A percentile compares a stretch with the other conserved stretches of the same genome.
Evolutionary conservation across 2,329 filamentous ascomycete genomes (phyloP).

Genomic region (Alternaria postmessia): DNA sequence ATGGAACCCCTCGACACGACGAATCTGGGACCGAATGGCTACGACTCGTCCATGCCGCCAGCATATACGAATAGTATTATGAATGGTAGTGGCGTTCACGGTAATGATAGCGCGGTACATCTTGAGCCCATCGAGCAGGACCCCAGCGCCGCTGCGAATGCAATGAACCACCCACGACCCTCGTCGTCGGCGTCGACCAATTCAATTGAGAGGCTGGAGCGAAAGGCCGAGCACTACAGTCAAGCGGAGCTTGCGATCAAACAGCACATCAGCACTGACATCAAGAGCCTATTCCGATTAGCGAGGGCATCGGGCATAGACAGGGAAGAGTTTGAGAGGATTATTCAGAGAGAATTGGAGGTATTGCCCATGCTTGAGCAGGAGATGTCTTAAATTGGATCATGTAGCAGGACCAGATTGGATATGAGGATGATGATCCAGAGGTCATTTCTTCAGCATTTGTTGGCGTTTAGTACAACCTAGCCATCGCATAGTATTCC

Average conservation of each 20-base stretch:
- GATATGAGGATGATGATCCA: not conserved
- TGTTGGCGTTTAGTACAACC: constrained; percentile 19
- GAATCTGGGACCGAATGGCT: constrained; percentile 40
- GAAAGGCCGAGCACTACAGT: constrained; percentile 64
- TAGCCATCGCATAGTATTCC: constrained; percentile 7
- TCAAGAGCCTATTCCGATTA: constrained; percentile 78
- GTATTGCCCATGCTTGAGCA: constrained; percentile 74
- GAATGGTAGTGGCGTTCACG: constrained; percentile 4
- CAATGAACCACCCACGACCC: constrained; percentile 46
- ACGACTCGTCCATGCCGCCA: constrained; percentile 45
- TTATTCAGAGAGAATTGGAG: constrained; percentile 76
- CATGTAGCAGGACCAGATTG: not conserved
- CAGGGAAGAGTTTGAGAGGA: constrained; percentile 74
- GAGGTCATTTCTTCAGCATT: constrained; percentile 12
- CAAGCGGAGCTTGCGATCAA: constrained; percentile 77
- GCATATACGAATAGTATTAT: constrained; percentile 19
- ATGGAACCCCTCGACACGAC: constrained; percentile 55
- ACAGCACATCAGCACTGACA: constrained; percentile 78
- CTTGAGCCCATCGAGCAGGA: constrained; percentile 33
- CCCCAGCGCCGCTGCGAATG: constrained; percentile 33
- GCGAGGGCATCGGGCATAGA: constrained; percentile 76
- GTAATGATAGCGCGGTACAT: constrained; percentile 31
- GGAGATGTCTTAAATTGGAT: constrained; percentile 40
- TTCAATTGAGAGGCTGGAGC: constrained; percentile 68
- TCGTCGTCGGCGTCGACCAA: constrained; percentile 53